A percentile compares a stretch with the other conserved stretches of the same genome.
phyloP scores from a whole-genome alignment of 345 rosid genomes.

The Eucalyptus erythrocorys region DNA sequence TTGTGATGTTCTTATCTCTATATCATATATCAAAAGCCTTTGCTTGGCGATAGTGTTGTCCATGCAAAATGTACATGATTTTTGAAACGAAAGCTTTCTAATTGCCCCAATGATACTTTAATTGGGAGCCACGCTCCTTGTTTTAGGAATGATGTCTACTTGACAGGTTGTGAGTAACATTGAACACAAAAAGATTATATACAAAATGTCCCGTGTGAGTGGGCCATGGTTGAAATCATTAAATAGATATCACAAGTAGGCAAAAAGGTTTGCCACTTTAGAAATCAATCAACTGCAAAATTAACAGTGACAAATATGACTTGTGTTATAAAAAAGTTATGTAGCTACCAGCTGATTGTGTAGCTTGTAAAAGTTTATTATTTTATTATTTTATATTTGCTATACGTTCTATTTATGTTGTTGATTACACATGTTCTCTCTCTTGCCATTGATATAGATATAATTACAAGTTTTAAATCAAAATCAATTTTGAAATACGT shows the following conservation, averaged over 20 bases:
- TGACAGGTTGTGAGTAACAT: neutral
- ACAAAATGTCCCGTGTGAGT: neutral
- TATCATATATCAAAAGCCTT: neutral
- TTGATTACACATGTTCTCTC: neutral
- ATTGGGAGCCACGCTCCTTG: neutral
- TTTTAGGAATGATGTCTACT: neutral
- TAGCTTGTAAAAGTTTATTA: neutral
- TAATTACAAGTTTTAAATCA: neutral
- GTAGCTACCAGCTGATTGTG: neutral
- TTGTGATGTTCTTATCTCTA: rapidly evolving
- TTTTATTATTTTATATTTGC: neutral
- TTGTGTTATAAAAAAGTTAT: neutral
- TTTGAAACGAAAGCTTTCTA: neutral
- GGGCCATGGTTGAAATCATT: neutral
- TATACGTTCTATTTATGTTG: neutral
- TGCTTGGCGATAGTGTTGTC: neutral
- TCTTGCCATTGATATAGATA: neutral
- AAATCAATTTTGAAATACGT: neutral
- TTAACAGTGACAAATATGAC: neutral
- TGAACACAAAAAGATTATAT: neutral
- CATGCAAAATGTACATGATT: neutral
- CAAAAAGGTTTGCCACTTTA: neutral
- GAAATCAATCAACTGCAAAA: neutral
- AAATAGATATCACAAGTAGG: neutral
- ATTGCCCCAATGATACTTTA: neutral